Evolutionary conservation across 2,329 filamentous ascomycete genomes (phyloP).

Genomic region (Colletotrichum lentis): DNA sequence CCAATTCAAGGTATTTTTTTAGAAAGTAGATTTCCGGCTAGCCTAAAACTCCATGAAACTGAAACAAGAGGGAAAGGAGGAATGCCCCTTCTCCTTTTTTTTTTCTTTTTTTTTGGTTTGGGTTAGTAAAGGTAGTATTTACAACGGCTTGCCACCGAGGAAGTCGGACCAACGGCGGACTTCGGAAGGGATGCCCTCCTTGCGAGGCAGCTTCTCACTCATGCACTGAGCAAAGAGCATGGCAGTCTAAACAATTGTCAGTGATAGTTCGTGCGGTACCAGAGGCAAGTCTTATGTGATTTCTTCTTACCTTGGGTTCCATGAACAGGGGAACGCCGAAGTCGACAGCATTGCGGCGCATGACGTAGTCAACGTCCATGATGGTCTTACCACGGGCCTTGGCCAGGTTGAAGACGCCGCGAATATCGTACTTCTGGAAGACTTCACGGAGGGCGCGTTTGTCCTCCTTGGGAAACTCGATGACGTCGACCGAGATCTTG

Average conservation of each 20-base stretch:
- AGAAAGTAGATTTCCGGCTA: conserved; percentile 19
- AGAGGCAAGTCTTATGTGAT: background rate
- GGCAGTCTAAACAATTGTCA: conserved; percentile 73
- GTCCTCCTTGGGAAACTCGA: conserved; percentile 96
- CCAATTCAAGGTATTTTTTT: conserved; percentile 13
- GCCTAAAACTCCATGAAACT: conserved; percentile 16
- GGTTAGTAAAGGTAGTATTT: conserved; percentile 46
- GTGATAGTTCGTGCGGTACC: conserved; percentile 33
- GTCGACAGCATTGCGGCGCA: conserved; percentile 97
- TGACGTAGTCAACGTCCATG: conserved; percentile 95
- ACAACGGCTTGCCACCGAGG: conserved; percentile 84
- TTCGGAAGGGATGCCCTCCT: conserved; percentile 88
- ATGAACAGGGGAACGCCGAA: conserved; percentile 98
- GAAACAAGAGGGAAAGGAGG: background rate
- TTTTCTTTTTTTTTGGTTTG: background rate
- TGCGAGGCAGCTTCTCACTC: conserved; percentile 91
- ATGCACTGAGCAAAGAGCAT: conserved; percentile 96
- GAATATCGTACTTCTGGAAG: conserved; percentile 96
- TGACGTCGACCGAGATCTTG: conserved; percentile 80
- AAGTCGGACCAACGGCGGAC: conserved; percentile 96
- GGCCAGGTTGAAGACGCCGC: conserved; percentile 94
- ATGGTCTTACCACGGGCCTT: conserved; percentile 82
- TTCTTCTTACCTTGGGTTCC: conserved; percentile 82
- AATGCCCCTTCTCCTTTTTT: background rate
- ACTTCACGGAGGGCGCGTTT: conserved; percentile 94